Conservation (phyloP, 768 basidiomycete genomes). For the Gymnopilus junonius region DNA sequence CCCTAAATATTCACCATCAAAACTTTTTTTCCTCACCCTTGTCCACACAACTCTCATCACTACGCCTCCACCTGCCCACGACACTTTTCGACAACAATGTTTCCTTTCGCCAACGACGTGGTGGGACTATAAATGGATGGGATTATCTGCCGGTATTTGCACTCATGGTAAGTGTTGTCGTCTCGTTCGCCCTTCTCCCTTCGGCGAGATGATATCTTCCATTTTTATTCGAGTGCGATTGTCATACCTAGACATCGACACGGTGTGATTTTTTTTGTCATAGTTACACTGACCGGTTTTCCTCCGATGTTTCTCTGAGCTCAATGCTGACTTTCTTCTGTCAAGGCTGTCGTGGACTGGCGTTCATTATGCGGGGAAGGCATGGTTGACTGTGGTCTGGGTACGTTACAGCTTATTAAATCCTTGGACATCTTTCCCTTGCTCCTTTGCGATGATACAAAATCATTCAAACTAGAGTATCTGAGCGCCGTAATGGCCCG, state of each 20-base stretch:
- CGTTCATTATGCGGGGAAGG: neutral
- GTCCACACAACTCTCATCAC: neutral
- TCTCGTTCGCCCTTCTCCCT: slow-evolving; percentile 3
- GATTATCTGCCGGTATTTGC: neutral
- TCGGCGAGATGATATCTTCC: slow-evolving; percentile 62
- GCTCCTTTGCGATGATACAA: slow-evolving; percentile 54
- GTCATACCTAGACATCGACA: slow-evolving; percentile 55
- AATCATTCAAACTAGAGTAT: slow-evolving; percentile 91
- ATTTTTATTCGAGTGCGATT: slow-evolving; percentile 52
- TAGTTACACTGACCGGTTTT: slow-evolving; percentile 88
- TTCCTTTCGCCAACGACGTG: neutral
- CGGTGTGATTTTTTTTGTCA: slow-evolving; percentile 74
- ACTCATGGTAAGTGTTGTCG: neutral
- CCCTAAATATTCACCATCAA: slow-evolving; percentile 1
- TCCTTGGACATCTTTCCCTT: neutral
- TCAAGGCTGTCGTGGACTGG: neutral
- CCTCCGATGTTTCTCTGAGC: neutral
- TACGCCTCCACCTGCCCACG: neutral
- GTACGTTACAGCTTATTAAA: slow-evolving; percentile 1
- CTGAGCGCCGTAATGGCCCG: slow-evolving; percentile 68
- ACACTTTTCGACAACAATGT: neutral
- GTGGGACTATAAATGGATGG: neutral
- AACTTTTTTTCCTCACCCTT: neutral
- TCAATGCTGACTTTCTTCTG: neutral
- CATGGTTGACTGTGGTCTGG: neutral